A percentile compares a stretch with the other conserved stretches of the same genome.
Conservation (phyloP, 2,329 filamentous ascomycete genomes). For the Fusarium sp. region DNA sequence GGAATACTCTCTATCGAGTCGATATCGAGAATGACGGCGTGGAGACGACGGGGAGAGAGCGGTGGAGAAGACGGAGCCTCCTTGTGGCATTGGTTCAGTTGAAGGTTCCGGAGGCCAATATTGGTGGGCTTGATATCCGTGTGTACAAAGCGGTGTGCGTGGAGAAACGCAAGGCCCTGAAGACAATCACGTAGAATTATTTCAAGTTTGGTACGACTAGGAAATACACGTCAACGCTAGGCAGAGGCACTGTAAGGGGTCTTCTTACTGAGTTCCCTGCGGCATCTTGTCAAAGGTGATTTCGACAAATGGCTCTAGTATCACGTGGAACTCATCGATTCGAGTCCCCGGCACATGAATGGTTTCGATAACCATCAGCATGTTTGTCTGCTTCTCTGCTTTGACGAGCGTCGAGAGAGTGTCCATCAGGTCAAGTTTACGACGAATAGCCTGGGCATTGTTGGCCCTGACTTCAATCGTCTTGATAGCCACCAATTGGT, state of each 20-base stretch:
- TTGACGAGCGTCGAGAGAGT: background rate
- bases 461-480: background rate
- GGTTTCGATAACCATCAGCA: background rate
- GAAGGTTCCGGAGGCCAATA: background rate
- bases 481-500: background rate
- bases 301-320: background rate
- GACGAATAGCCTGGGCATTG: background rate
- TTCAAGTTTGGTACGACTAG: background rate
- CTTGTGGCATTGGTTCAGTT: background rate
- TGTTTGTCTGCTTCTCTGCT: background rate
- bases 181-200: conserved; percentile 7
- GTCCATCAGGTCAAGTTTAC: background rate
- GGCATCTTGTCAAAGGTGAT: background rate
- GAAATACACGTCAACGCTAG: background rate
- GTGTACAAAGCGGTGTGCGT: conserved; percentile 2
- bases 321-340: background rate
- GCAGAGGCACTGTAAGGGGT: background rate
- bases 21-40: background rate
- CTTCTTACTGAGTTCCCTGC: background rate
- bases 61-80: background rate
- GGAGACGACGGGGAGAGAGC: background rate
- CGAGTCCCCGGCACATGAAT: background rate
- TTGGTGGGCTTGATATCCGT: conserved; percentile 7
- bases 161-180: conserved; percentile 3
- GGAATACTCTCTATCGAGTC: background rate